Conservation (phyloP, 2,329 filamentous ascomycete genomes). For the Fonsecaea monophora region DNA sequence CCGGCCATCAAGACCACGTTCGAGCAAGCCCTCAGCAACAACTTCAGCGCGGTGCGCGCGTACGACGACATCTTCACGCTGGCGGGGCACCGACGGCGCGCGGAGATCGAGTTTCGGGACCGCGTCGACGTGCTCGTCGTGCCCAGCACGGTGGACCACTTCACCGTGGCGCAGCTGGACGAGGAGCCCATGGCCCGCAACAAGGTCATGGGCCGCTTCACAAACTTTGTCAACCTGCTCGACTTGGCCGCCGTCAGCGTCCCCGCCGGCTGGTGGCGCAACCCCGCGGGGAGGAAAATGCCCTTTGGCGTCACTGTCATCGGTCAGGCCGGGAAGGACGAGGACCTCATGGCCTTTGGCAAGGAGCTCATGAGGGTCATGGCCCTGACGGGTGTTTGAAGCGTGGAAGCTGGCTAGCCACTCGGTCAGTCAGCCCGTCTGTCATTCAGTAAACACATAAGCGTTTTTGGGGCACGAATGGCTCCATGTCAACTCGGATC, state of each 20-base stretch:
- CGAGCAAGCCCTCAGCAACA: conserved; percentile 42
- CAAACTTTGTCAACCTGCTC: conserved; percentile 68
- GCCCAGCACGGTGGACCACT: conserved; percentile 62
- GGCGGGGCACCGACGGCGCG: conserved; percentile 21
- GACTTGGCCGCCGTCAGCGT: conserved; percentile 63
- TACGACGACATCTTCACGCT: conserved; percentile 53
- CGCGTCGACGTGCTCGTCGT: conserved; percentile 59
- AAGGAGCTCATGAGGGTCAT: conserved; percentile 1
- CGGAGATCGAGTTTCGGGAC: conserved; percentile 25
- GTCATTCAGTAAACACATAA: too few relatives aligned
- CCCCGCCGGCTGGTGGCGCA: conserved; percentile 50
- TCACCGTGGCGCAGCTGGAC: conserved; percentile 59
- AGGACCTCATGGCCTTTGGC: conserved; percentile 18
- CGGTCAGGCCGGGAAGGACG: conserved; percentile 15
- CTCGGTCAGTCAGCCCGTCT: too few relatives aligned
- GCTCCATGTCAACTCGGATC: too few relatives aligned
- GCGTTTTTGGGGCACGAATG: too few relatives aligned
- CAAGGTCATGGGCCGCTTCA: conserved; percentile 61
- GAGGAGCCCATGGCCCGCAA: conserved; percentile 62
- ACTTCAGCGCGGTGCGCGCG: conserved; percentile 51
- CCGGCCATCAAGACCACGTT: conserved; percentile 58
- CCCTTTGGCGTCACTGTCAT: conserved; percentile 40
- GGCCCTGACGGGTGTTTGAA: background rate
- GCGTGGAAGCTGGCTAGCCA: too few relatives aligned
- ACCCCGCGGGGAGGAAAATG: conserved; percentile 21